Evolutionary conservation across 176 grass and related monocot genomes (phyloP), one percentile per base, ranked within the genome.

Genomic region (Zizania latifolia): DNA sequence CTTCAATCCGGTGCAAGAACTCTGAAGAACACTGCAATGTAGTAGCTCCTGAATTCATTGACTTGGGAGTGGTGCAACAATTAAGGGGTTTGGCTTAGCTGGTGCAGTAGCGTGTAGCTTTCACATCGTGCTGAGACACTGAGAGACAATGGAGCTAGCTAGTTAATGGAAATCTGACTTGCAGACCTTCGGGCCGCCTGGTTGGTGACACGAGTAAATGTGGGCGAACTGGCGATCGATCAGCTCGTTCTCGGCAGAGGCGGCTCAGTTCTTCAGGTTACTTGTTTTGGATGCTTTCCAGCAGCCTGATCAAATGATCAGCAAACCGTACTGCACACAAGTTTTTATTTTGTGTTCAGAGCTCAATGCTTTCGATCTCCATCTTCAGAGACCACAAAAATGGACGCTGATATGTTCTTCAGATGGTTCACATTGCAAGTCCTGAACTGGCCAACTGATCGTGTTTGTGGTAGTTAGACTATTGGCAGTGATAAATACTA

Each of bases 131-230:
- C 58, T n/a, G n/a, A n/a, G n/a, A n/a, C n/a, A n/a, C n/a, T n/a
- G n/a, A n/a, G n/a, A 82, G 29, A 17, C 70, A 40, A 45, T 50
- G 48, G 48, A 22, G 48, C 6, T 21, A 11, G 14, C 62, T 11
- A 28, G 54, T 35, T 79, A 85, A 87, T 82, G 85, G 57, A 59
- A 71, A 43, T 28, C 71, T 71, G 72, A 70, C 57, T 65, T 14
- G 79, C 74, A 78, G 60, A 41, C 2, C 67, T 14, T 83, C 74
- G 67, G 79, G 19, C 51, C 51, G 39, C 54, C 76, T 2, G 74
- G 85, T 78, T 82, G 85, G 85, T 87, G 67, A 33, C 31, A 51
- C 13, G 39, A 87, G 59, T 87, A 87, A 87, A 87, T 82, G 33
- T 77, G 27, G n/a, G 5, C 14, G 19, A n/a, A 19, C 75, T 2